Percentiles rank a stretch among this genome's conserved stretches.
phyloP scores from a whole-genome alignment of 768 basidiomycete genomes.

The Suillus decipiens region DNA sequence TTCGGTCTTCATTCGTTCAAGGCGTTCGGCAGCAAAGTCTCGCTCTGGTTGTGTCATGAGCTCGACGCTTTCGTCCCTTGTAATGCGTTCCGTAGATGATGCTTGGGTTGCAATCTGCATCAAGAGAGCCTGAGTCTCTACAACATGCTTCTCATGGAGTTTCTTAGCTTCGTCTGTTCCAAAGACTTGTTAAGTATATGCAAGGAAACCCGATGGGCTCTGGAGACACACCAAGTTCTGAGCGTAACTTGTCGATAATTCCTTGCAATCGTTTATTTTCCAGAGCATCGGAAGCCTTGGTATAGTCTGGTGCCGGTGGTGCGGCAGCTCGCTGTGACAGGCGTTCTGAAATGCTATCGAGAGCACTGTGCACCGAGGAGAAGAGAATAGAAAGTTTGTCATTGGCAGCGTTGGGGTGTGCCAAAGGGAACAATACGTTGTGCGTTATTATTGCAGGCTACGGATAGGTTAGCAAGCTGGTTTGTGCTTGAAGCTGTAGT shows the following conservation, averaged over 20 bases:
- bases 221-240: conserved; percentile 55
- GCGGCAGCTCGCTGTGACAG: conserved; percentile 18
- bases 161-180: conserved; percentile 49
- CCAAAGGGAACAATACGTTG: conserved; percentile 53
- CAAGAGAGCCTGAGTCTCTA: conserved; percentile 54
- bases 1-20: conserved; percentile 53
- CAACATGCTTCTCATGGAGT: conserved; percentile 41
- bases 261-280: conserved; percentile 54
- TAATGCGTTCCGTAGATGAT: conserved; percentile 19
- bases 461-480: conserved; percentile 15
- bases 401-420: conserved; percentile 49
- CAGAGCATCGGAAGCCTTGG: conserved; percentile 29
- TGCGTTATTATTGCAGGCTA: conserved; percentile 50
- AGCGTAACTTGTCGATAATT: conserved; percentile 50
- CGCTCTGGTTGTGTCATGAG: conserved; percentile 51
- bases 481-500: conserved; percentile 13
- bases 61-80: conserved; percentile 50
- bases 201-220: conserved; percentile 2
- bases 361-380: conserved; percentile 38
- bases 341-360: conserved; percentile 34
- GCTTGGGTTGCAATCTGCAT: conserved; percentile 52
- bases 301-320: conserved; percentile 18
- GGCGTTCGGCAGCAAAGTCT: conserved; percentile 55
- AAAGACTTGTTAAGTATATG: conserved; percentile 15
- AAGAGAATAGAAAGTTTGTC: conserved; percentile 50